A percentile compares a stretch with the other conserved stretches of the same genome.
These are phyloP conservation scores for Oryza meyeriana DNA, from an alignment of 176 grass and related monocot genomes.

Conservation along the genomic window DNA sequence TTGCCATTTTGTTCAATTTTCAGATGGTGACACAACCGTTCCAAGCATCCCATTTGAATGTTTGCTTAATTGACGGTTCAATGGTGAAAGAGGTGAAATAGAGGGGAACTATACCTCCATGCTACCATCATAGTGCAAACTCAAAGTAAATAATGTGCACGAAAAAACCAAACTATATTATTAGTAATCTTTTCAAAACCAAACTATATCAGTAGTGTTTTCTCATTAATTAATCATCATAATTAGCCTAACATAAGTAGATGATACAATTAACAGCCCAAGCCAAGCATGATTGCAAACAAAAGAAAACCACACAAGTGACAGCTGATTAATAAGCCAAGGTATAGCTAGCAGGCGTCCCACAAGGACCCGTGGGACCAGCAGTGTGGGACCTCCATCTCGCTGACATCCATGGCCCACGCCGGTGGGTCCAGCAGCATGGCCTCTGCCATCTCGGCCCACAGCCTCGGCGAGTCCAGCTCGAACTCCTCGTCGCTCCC, in stretches of 20 bases:
- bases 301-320: not conserved
- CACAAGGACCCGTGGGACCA: constrained; percentile 55
- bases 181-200: not conserved
- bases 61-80: not conserved
- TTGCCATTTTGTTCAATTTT: too few species aligned
- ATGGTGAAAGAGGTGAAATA: not conserved
- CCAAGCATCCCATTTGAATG: not conserved
- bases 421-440: constrained; percentile 60
- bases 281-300: not conserved
- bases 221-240: not conserved
- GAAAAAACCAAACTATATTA: not conserved
- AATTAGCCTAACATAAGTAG: not conserved
- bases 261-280: not conserved
- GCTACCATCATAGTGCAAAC: too few species aligned
- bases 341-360: constrained; percentile 44
- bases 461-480: constrained; percentile 60
- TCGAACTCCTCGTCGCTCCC: constrained; percentile 55
- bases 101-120: not conserved
- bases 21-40: not conserved
- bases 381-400: constrained; percentile 25
- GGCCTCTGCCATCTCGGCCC: constrained; percentile 77
- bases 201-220: constrained; percentile 4
- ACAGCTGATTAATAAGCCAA: not conserved
- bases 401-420: constrained; percentile 39
- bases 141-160: not conserved